Evolutionary conservation across 306 rosid genomes (phyloP), one percentile per base, ranked within the genome.

Genomic region (Quercus bicolor): DNA sequence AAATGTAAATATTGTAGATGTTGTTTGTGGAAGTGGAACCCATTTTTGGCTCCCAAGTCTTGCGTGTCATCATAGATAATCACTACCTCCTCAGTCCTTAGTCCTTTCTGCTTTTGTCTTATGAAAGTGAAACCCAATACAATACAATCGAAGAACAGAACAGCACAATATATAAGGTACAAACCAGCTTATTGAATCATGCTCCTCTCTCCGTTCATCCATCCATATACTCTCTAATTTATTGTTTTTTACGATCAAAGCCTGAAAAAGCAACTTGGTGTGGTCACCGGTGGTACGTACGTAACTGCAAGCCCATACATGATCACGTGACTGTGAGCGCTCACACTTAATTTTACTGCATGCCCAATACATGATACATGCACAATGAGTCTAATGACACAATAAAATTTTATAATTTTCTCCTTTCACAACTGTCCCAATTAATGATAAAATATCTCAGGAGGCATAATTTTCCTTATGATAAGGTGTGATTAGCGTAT

Each of bases 11-110:
- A 34, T 34, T 34, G 40, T 34, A 34, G 8, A 6, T 34, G 40
- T 34, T 34, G 40, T 54, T 0, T 40, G 23, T 52, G 82, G 93
- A 86, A 79, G 23, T 52, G 83, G 93, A 86, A 79, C 86, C 90
- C 88, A 72, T 12, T n/a, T 28, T 20, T 40, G 45, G 45, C 24
- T 75, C 65, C 19, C n/a, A 75, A 85, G 85, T 80, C 82, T 83
- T 48, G 76, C 73, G 70, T 73, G 66, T 31, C 80, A 87, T 87
- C 77, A 87, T 87, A 76, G 79, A 79, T 77, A 68, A 79, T 81
- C 75, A 82, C 77, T 37, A 73, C 77, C 52, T 66, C 72, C 23
- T 75, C 64, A 43, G 40, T 55, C 31, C 28, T 51, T n/a, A 43
- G 40, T 55, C 31, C 28, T 51, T n/a, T 8, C 15, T 60, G n/a